A percentile compares a stretch with the other conserved stretches of the same genome.
phyloP scores from a whole-genome alignment of 306 rosid species.

The Urtica urens region DNA sequence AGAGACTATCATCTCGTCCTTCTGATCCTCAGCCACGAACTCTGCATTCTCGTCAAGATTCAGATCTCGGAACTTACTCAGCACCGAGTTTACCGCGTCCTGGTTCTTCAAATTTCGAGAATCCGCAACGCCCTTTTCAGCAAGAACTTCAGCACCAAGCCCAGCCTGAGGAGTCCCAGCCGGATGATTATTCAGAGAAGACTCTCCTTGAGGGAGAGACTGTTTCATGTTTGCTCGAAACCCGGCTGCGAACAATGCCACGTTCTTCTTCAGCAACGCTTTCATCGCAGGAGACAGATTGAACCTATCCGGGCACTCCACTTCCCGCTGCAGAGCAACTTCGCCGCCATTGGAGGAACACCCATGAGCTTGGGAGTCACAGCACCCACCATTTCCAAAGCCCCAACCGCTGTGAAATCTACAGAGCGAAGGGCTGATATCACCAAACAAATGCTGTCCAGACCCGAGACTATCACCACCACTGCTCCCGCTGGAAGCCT shows the following conservation, averaged over 20 bases:
- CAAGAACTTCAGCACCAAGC: slow-evolving; percentile 30
- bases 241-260: slow-evolving; percentile 89
- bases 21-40: slow-evolving; percentile 72
- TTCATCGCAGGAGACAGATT: slow-evolving; percentile 88
- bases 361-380: slow-evolving; percentile 47
- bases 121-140: slow-evolving; percentile 41
- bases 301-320: slow-evolving; percentile 86
- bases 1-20: slow-evolving; percentile 68
- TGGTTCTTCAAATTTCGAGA: slow-evolving; percentile 36
- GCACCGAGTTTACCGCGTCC: slow-evolving; percentile 59
- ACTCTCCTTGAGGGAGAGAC: slow-evolving; percentile 29
- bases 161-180: slow-evolving; percentile 33
- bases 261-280: slow-evolving; percentile 69
- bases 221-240: slow-evolving; percentile 72
- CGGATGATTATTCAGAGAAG: slow-evolving; percentile 17
- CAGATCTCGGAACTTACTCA: slow-evolving; percentile 78
- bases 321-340: slow-evolving; percentile 42
- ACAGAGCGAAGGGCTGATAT: slow-evolving; percentile 46
- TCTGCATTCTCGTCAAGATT: slow-evolving; percentile 76
- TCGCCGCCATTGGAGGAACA: slow-evolving; percentile 46
- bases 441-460: slow-evolving; percentile 37
- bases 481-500: slow-evolving; percentile 26
- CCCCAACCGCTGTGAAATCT: slow-evolving; percentile 95
- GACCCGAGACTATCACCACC: slow-evolving; percentile 25
- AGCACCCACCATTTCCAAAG: slow-evolving; percentile 58